Evolutionary conservation across 495 filamentous ascomycete genomes (phyloP), one percentile per base, ranked within the genome.

Genomic region (Chaetomium fimeti): DNA sequence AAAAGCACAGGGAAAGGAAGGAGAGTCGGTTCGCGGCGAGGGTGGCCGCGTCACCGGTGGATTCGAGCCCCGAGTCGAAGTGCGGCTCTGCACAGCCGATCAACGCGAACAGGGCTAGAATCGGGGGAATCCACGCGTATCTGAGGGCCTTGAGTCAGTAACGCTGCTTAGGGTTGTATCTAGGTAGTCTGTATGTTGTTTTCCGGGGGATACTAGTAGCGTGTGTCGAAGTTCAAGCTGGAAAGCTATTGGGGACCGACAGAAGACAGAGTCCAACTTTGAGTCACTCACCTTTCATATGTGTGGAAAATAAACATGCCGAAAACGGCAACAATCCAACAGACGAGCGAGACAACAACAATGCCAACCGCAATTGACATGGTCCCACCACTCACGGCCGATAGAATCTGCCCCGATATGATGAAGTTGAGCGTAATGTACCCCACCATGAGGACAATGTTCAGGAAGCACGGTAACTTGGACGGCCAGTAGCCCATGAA

Each of bases 401-500:
- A 88, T 4, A 93, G 75, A 18, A 92, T 90, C 68, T 92, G 89
- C 1, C 90, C 90, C 2, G 87, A 84, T 24, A 92, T 82, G 24
- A 92, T 86, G 56, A 82, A 85, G 68, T 88, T 85, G 62, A 92
- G 85, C 75, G 91, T 73, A 54, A 82, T 79, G 65, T 91, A 93
- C 13, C 89, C 89, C 27, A 91, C 76, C 73, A 91, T 82, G 59
- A 90, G 81, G 47, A 91, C 83, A 18, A 92, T 75, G 65, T 91
- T 90, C 59, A 93, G 76, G 20, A 91, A 61, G 16, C 89, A 88
- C 42, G 90, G 81, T 9, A 92, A 74, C 74, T 91, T 91, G 67
- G 84, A 85, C 1, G 90, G 89, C 86, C 87, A 92, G 85, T 88
- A 92, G 36, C 89, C 90, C 84, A 91, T 91, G 27, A 85, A 83